Evolutionary conservation across 768 basidiomycete species (phyloP).

Genomic region (Suillus occidentalis): DNA sequence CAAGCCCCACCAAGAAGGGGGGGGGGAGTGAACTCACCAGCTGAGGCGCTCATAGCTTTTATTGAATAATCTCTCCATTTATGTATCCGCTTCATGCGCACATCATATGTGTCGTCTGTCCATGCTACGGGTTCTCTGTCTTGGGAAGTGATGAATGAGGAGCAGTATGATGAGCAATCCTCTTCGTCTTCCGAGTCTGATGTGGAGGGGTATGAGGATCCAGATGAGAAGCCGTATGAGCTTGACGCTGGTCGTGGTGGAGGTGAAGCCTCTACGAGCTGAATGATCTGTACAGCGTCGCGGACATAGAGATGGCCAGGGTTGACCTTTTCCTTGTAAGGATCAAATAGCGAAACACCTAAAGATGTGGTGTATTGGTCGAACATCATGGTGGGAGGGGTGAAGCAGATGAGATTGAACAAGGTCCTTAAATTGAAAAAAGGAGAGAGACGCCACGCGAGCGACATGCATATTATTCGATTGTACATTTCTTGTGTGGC

Average conservation of each 20-base stretch:
- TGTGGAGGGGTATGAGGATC: conserved; percentile 36
- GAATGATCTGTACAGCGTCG: conserved; percentile 59
- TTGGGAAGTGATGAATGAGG: conserved; percentile 50
- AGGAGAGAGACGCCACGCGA: conserved; percentile 29
- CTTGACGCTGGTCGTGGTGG: conserved; percentile 45
- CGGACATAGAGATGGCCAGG: conserved; percentile 46
- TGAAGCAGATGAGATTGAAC: conserved; percentile 17
- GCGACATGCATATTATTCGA: conserved; percentile 16
- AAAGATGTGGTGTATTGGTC: conserved; percentile 25
- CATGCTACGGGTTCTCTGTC: conserved; percentile 23
- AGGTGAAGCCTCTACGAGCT: conserved; percentile 68
- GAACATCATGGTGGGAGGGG: conserved; percentile 29
- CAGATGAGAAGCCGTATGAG: conserved; percentile 41
- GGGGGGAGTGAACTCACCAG: conserved; percentile 41
- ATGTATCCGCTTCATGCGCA: conserved; percentile 65
- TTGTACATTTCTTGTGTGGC: conserved; percentile 16
- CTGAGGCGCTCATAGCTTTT: conserved; percentile 40
- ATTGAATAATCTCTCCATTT: conserved; percentile 67
- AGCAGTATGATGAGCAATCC: conserved; percentile 72
- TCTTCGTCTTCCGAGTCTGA: conserved; percentile 40
- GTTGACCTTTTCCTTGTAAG: conserved; percentile 36
- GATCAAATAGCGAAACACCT: conserved; percentile 19
- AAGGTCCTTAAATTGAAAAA: conserved; percentile 22
- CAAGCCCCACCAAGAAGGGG: neutral
- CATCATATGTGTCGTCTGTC: conserved; percentile 50